phyloP scores from a whole-genome alignment of 2,329 filamentous ascomycete species.

The Cadophora malorum region DNA sequence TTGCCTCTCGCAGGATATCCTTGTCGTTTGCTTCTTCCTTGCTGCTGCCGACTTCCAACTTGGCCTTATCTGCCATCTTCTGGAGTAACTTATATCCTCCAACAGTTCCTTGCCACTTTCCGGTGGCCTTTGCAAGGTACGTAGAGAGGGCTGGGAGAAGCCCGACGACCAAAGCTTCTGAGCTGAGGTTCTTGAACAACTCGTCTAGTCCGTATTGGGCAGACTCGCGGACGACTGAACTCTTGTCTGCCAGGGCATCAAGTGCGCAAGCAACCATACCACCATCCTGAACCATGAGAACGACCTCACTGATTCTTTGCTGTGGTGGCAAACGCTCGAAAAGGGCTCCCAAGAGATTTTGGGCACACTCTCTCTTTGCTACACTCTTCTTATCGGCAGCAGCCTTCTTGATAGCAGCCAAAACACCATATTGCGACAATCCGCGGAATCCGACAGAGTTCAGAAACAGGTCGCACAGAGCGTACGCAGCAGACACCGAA shows the following conservation, averaged over 20 bases:
- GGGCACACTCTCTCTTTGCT: conserved; percentile 83
- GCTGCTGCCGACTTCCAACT: conserved; percentile 78
- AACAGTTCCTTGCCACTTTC: conserved; percentile 97
- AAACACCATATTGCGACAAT: conserved; percentile 64
- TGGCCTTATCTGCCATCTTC: conserved; percentile 93
- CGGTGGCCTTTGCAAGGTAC: conserved; percentile 83
- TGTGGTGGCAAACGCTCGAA: conserved; percentile 86
- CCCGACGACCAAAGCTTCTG: conserved; percentile 83
- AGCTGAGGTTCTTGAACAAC: conserved; percentile 77
- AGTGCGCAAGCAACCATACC: conserved; percentile 75
- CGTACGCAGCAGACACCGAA: conserved; percentile 68
- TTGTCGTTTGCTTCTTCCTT: conserved; percentile 87
- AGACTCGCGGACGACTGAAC: conserved; percentile 83
- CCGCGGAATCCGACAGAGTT: conserved; percentile 70
- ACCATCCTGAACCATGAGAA: conserved; percentile 83
- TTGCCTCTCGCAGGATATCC: conserved; percentile 86
- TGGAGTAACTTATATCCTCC: conserved; percentile 85
- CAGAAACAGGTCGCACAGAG: conserved; percentile 66
- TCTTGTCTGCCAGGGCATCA: conserved; percentile 90
- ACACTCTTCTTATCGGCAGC: conserved; percentile 94
- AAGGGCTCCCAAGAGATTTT: conserved; percentile 92
- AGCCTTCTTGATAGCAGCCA: conserved; percentile 74
- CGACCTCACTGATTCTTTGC: conserved; percentile 78
- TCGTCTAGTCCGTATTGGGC: conserved; percentile 94
- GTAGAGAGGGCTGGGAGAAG: conserved; percentile 76